Base-by-base conservation (phyloP, 495 filamentous ascomycete species). In the Neurospora cerealis region DNA sequence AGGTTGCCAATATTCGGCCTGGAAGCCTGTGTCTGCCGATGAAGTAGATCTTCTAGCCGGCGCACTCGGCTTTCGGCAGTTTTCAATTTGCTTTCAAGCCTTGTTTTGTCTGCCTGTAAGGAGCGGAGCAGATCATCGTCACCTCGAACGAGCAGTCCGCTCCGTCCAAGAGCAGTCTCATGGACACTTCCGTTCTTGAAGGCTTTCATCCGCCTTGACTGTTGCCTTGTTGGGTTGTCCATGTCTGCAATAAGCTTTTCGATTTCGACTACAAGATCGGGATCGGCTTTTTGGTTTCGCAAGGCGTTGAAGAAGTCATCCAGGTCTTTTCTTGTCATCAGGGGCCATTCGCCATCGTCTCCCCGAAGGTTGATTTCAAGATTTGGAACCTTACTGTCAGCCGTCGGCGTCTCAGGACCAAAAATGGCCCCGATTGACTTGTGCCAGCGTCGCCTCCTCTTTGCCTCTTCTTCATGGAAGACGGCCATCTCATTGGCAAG, bases 151-250 rank as follows among this genome's bases (percentile, higher is more conserved):
- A 97, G 81, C 32, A 98, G 85, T 11, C 94, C 95, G 73, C 91
- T 94, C 73, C 89, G 89, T 41, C 93, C 92, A 69, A 93, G 85
- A 13, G 86, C 87, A 17, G 91, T 90, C 77, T 98, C 96, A 76
- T 98, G 94, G 15, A 99, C 87, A 77, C 95, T 98, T 48, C 96
- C 96, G 76, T 94, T 93, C 78, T 97, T 98, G 86, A 99, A 98
- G 0, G 93, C 93, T 77, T 94, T 96, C 46, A 93, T 89, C 70
- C 92, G 87, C 79, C 92, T 93, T 66, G 89, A 87, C 78, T 93
- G 92, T 73, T 87, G 87, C 75, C 90, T 91, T 6, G 92, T 94
- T 1, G 95, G 94, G 60, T 85, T 89, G 74, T 86, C 88, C n/a
- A 93, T 83, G 10, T 92, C 90, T 28, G 83, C 83, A 70, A 91